Conservation (phyloP, 192 early-diverging fungal species). For the Chytriomyces confervae region DNA sequence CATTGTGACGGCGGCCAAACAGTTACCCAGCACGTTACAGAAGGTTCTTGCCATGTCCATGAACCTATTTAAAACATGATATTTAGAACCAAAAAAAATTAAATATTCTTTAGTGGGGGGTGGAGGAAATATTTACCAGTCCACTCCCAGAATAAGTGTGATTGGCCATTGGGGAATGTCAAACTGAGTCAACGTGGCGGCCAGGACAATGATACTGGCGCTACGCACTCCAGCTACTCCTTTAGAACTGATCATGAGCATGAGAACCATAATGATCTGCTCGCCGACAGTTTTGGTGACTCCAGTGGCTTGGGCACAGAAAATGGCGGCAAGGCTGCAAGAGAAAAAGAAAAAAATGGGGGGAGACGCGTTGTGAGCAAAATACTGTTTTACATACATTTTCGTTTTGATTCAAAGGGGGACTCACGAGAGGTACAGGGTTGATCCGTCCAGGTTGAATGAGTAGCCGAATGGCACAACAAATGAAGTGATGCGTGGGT, state of each 20-base stretch:
- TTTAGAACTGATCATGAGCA: slow-evolving; percentile 72
- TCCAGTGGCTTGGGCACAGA: slow-evolving; percentile 67
- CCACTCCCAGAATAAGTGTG: slow-evolving; percentile 71
- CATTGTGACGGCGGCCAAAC: slow-evolving; percentile 67
- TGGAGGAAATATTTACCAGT: slow-evolving; percentile 47
- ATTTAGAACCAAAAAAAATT: no score
- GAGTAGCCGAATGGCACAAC: slow-evolving; percentile 73
- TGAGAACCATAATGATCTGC: slow-evolving; percentile 70
- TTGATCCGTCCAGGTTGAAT: slow-evolving; percentile 80
- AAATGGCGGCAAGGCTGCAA: slow-evolving; percentile 64
- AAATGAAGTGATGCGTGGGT: slow-evolving; percentile 68
- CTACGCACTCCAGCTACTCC: slow-evolving; percentile 56
- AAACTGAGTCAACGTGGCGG: slow-evolving; percentile 57
- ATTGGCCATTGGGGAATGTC: slow-evolving; percentile 65
- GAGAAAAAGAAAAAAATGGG: no score
- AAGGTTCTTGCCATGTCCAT: slow-evolving; percentile 79
- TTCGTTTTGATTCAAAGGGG: no score
- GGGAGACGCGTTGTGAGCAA: slow-evolving; percentile 20
- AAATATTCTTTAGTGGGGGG: no score
- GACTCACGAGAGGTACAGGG: slow-evolving; percentile 56
- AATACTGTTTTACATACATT: no score
- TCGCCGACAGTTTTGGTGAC: slow-evolving; percentile 55
- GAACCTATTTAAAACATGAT: slow-evolving; percentile 38
- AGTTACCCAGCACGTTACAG: slow-evolving; percentile 73
- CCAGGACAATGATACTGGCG: slow-evolving; percentile 68